Conservation (phyloP, 169 alveolate genomes). For the Eimeria sp. region DNA sequence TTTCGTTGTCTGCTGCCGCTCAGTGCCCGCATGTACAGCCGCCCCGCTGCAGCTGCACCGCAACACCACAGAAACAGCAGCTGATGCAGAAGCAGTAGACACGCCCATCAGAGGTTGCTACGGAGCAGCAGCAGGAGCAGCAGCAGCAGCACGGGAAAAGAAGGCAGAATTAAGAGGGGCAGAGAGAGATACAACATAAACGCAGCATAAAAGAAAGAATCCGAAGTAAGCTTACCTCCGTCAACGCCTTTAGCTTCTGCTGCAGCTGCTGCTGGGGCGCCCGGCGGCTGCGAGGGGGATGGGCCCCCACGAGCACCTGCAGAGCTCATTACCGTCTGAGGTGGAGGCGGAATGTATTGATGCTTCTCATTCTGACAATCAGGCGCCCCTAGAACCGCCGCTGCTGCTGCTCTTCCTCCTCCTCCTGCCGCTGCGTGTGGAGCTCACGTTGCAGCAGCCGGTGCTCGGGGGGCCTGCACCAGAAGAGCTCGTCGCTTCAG, state of each 20-base stretch:
- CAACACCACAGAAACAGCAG: neutral
- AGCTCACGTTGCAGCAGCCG: constrained; percentile 3
- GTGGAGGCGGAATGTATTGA: constrained; percentile 18
- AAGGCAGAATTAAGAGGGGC: neutral
- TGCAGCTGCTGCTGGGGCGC: constrained; percentile 60
- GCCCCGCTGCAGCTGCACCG: constrained; percentile 50
- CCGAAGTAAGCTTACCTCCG: constrained; percentile 12
- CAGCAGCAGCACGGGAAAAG: neutral
- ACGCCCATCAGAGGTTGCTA: neutral
- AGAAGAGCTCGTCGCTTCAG: constrained; percentile 14
- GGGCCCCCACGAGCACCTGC: constrained; percentile 56
- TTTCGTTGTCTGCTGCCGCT: constrained; percentile 58
- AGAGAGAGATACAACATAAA: neutral
- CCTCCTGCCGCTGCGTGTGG: constrained; percentile 21
- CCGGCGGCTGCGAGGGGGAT: constrained; percentile 67
- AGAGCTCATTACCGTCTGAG: constrained; percentile 64
- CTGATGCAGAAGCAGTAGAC: neutral
- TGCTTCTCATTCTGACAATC: constrained; percentile 44
- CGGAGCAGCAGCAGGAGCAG: constrained; percentile 8
- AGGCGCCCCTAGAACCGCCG: constrained; percentile 6
- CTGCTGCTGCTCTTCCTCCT: constrained; percentile 66
- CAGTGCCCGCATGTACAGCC: constrained; percentile 63
- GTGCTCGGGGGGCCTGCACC: constrained; percentile 8
- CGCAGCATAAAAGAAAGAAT: neutral
- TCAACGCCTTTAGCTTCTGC: constrained; percentile 16